Percentiles rank a stretch among this genome's conserved stretches.
phyloP scores from a whole-genome alignment of 1,284 basidiomycete species.

The Sporisorium graminicola region DNA sequence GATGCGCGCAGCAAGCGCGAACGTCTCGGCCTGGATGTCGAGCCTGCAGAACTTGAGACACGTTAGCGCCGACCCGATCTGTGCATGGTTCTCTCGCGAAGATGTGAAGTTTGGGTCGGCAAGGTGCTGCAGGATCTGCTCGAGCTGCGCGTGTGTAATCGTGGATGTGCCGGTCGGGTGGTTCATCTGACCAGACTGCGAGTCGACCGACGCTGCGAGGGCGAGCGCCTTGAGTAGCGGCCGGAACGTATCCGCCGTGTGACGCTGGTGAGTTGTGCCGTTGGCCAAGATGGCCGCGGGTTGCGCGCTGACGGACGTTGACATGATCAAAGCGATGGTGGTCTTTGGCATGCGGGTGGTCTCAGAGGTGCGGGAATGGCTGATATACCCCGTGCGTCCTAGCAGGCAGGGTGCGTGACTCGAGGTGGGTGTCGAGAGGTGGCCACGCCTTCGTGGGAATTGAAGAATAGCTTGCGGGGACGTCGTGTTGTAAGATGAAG shows the following conservation, averaged over 20 bases:
- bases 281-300: slow-evolving; percentile 9
- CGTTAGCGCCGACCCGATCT: slow-evolving; percentile 64
- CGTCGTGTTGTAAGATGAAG: neutral
- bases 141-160: slow-evolving; percentile 49
- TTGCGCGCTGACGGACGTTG: neutral
- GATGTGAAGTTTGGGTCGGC: slow-evolving; percentile 65
- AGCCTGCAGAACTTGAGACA: slow-evolving; percentile 62
- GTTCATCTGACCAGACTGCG: slow-evolving; percentile 43
- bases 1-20: slow-evolving; percentile 55
- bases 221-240: slow-evolving; percentile 61
- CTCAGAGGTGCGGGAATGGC: neutral
- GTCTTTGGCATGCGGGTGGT: neutral
- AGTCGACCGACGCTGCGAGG: slow-evolving; percentile 32
- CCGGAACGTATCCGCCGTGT: slow-evolving; percentile 61
- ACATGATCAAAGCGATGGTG: slow-evolving; percentile 2
- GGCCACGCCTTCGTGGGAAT: neutral
- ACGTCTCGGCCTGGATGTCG: slow-evolving; percentile 57
- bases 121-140: slow-evolving; percentile 60
- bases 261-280: slow-evolving; percentile 18
- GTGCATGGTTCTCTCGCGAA: slow-evolving; percentile 59
- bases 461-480: neutral
- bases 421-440: neutral
- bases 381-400: neutral
- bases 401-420: neutral
- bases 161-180: slow-evolving; percentile 40